phyloP scores from a whole-genome alignment of 768 basidiomycete genomes.

The Russula olivacea region DNA sequence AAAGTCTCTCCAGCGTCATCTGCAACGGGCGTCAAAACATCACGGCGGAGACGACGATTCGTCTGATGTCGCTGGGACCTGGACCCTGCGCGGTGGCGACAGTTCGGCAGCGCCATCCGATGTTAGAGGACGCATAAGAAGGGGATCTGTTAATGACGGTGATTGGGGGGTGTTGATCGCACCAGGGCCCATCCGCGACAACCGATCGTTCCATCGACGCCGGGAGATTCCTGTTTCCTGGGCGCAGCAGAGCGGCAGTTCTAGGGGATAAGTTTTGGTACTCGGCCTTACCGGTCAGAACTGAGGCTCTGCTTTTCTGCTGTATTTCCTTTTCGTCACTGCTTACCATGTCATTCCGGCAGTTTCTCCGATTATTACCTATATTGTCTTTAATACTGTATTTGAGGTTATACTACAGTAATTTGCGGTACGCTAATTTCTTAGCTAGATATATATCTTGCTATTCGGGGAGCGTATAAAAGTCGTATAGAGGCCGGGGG shows the following conservation, averaged over 20 bases:
- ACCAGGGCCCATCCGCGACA: slow-evolving; percentile 2
- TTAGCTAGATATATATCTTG: not conserved
- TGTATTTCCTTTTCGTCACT: not conserved
- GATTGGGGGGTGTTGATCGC: slow-evolving; percentile 14
- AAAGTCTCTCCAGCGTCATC: slow-evolving; percentile 60
- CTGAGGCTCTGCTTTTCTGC: not conserved
- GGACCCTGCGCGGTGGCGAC: not conserved
- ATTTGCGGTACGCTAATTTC: slow-evolving; percentile 14
- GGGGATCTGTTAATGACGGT: slow-evolving; percentile 23
- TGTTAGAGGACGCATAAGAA: slow-evolving; percentile 14
- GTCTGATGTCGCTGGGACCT: not conserved
- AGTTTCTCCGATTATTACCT: not conserved
- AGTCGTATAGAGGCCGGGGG: not conserved
- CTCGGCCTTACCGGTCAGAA: not conserved
- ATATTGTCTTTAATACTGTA: slow-evolving; percentile 7
- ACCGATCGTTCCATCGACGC: slow-evolving; percentile 7
- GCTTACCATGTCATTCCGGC: not conserved
- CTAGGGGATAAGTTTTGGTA: slow-evolving; percentile 2
- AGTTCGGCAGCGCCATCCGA: not conserved
- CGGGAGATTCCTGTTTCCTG: slow-evolving; percentile 19
- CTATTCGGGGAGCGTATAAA: not conserved
- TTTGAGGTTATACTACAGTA: slow-evolving; percentile 1
- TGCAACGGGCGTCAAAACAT: slow-evolving; percentile 31
- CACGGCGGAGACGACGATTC: not conserved
- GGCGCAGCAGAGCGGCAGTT: slow-evolving; percentile 5